Evolutionary conservation across 202 grass and related monocot species (phyloP).

Genomic region (Zoysia matrella): DNA sequence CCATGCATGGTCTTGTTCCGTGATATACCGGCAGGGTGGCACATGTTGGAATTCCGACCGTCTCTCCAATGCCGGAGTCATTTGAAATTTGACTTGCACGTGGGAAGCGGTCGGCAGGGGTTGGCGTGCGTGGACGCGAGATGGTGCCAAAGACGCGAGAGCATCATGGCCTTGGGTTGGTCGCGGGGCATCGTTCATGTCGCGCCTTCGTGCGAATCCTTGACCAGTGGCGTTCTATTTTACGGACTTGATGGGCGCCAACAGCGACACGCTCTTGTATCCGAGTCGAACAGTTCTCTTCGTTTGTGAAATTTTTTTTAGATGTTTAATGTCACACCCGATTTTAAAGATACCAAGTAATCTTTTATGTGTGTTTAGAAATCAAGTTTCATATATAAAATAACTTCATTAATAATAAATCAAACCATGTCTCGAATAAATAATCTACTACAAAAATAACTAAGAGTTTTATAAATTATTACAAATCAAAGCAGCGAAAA

Average conservation of each 20-base stretch:
- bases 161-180: conserved; percentile 28
- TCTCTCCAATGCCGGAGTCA: not conserved
- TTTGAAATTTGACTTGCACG: conserved; percentile 5
- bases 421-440: no score
- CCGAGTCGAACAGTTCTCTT: not conserved
- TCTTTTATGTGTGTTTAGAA: no score
- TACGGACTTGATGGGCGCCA: conserved; percentile 6
- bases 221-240: conserved; percentile 25
- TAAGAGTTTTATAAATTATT: no score
- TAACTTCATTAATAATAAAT: no score
- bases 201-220: not conserved
- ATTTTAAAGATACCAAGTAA: no score
- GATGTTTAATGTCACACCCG: no score
- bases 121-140: not conserved
- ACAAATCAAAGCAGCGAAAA: no score
- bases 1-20: not conserved
- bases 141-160: conserved; percentile 1
- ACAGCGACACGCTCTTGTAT: not conserved
- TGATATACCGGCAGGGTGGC: conserved; percentile 7
- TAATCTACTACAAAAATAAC: no score
- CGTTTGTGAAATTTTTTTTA: not conserved
- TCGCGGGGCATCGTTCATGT: conserved; percentile 26
- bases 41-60: not conserved
- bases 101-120: conserved; percentile 26
- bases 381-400: no score